phyloP scores from a whole-genome alignment of 2,329 filamentous ascomycete genomes.

The Plenodomus tracheiphilus region DNA sequence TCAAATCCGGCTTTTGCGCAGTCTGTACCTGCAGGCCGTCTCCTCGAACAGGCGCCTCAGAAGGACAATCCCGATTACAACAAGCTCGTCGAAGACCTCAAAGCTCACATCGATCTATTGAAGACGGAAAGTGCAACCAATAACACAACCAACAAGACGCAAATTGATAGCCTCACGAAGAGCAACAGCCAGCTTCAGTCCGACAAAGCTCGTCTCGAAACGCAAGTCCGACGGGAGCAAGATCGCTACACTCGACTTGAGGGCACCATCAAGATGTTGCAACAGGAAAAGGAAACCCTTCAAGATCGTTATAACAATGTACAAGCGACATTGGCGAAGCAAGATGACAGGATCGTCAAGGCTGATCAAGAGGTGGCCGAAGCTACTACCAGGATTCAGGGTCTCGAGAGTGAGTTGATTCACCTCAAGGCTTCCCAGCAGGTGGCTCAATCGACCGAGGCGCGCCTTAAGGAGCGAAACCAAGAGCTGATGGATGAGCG shows the following conservation, averaged over 20 bases:
- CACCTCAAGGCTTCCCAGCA: constrained; percentile 96
- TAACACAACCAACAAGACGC: constrained; percentile 78
- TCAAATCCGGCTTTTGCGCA: constrained; percentile 21
- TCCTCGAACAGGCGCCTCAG: constrained; percentile 51
- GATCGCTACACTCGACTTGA: constrained; percentile 90
- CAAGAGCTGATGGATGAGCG: constrained; percentile 83
- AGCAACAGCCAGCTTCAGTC: constrained; percentile 83
- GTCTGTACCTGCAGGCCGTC: constrained; percentile 16
- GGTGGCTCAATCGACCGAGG: constrained; percentile 91
- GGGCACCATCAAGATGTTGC: constrained; percentile 80
- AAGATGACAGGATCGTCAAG: constrained; percentile 88
- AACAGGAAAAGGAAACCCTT: constrained; percentile 81
- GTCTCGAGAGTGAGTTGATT: constrained; percentile 84
- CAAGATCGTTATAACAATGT: constrained; percentile 78
- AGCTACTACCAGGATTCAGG: constrained; percentile 77
- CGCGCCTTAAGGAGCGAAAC: constrained; percentile 84
- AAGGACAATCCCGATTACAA: constrained; percentile 70
- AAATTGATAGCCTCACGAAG: constrained; percentile 77
- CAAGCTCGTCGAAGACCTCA: constrained; percentile 81
- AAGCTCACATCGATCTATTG: constrained; percentile 87
- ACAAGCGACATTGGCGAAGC: constrained; percentile 82
- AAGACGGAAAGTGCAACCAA: constrained; percentile 83
- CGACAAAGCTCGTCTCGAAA: constrained; percentile 77
- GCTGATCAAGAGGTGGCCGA: constrained; percentile 92
- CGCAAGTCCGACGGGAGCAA: constrained; percentile 77